Evolutionary conservation across 1,284 basidiomycete species (phyloP), one percentile per base, ranked within the genome.

Genomic region (Pseudozyma tsukubaensis): DNA sequence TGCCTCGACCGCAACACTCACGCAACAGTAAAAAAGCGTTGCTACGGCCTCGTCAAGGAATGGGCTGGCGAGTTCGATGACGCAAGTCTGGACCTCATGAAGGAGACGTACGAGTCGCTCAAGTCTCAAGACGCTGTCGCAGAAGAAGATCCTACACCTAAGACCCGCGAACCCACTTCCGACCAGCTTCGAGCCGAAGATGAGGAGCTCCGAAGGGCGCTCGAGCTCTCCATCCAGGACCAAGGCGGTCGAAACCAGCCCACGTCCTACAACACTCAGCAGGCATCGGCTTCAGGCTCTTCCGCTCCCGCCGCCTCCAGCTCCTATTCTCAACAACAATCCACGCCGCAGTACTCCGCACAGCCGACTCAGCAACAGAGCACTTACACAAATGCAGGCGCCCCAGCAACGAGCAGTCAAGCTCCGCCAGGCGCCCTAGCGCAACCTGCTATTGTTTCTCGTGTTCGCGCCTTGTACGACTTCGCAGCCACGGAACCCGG

Each of bases 1-100:
- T 88, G 97, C 68, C 90, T 89, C 18, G 97, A 99, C 88, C 88
- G 95, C 91, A 94, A 91, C 18, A 93, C 94, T 0, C 92, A 96
- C 79, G 91, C 93, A 11, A 92, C 92, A 80, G 96, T 98, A 35
- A 90, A 91, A 84, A 90, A 89, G 75, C 89, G 92, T 57, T 89
- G 91, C 0, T 86, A 97, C 29, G 85, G 84, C 10, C 87, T 95
- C 53, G 88, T 99, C 75, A 91, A 91, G 42, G 87, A 90, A 67
- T 99, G 97, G 97, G 89, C 92, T 0, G 88, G 88, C 64, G 93
- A 96, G 59, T 82, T 78, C 39, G 88, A 88, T 29, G 92, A 96
- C 76, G 86, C 91, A 4, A 90, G 91, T 21, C 88, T 98, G 6
- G 93, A 93, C 3, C 87, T 99, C 49, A 96, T 97, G 91, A 91